Evolutionary conservation across 116 monocot genomes (phyloP), one percentile per base, ranked within the genome.

Genomic region (Trichopus zeylanicus): DNA sequence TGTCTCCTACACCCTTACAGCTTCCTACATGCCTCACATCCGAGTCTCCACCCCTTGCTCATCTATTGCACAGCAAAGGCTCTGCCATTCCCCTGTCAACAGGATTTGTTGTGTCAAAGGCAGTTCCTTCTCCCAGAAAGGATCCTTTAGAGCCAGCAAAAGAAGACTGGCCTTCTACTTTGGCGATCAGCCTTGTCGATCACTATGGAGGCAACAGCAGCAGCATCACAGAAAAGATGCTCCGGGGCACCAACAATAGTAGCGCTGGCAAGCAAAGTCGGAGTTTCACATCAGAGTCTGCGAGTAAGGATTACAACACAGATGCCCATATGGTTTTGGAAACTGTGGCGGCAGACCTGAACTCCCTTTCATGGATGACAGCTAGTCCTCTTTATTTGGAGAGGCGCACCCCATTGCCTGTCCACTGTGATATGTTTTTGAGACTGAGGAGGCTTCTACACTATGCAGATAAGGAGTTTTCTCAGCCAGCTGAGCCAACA

Each of bases 11-110:
- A 15, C 81, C 90, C 15, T 29, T 81, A 26, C 97, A 91, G 59
- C 82, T 97, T 13, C 97, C 91, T 0, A 82, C 87, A 16, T 87
- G 83, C 75, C 77, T 91, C 37, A 97, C 97, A 21, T 90, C 91
- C 0, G 87, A 91, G 55, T 91, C 87, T 49, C 97, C 97, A 7
- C 87, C 91, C 1, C 73, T 97, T 24, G 91, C 91, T 22, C 97
- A 97, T 71, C 76, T 97, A 15, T 56, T 97, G 29, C 91, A 97
- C 63, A 97, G 97, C 70, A 90, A 91, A 68, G 97, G 91, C 1
- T 76, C 74, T 58, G 91, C 97, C 4, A 79, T 87, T 57, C 91
- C 97, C 24, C 48, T 91, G 18, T 72, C 82, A 13, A 81, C 77
- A 10, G 87, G 79, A 1, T 97, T 75, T 31, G 57, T 87, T 1